Evolutionary conservation across 495 filamentous ascomycete genomes (phyloP), one percentile per base, ranked within the genome.

Genomic region (Pseudomonodictys pantanalensis): DNA sequence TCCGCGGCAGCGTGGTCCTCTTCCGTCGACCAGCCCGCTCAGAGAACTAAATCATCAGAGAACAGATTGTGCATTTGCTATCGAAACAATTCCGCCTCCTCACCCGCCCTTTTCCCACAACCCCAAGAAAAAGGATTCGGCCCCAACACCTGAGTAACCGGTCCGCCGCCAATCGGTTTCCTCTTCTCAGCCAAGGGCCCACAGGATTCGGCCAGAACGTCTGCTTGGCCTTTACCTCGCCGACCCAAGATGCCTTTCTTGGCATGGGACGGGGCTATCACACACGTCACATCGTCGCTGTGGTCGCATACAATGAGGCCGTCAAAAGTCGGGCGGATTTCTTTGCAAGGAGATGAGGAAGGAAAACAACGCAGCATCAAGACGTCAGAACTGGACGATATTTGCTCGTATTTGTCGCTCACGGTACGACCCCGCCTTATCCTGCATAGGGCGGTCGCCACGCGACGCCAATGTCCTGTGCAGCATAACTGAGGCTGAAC

Each of bases 401-500:
- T n/a, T 18, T 41, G 38, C 38, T 41, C 38, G 38, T 41, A 30
- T 49, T 30, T 10, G 10, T 11, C 44, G 26, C 15, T 48, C 6
- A 24, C n/a, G 24, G 29, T 33, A 28, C 25, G 33, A 33, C 20
- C n/a, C 29, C 54, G 30, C 25, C 22, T 23, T 23, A 15, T n/a
- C 41, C 52, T 56, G 41, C 42, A 35, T 32, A n/a, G 39, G 10
- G 26, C 17, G 3, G 15, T 11, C 28, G 56, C 56, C 56, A 59
- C 56, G 35, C 53, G 53, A 59, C 17, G 33, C 24, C 56, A 59
- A 59, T 59, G 52, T 28, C 44, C 18, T 2, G 17, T 52, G 56
- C 56, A 59, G 26, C 39, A 48, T 42, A 53, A 35, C 54, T 51
- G 56, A 44, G 47, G 56, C 56, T 52, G 56, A 59, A 52, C 49